Base-by-base conservation (phyloP, 805 yeast genomes). In the Wickerhamiella qilinensis region DNA sequence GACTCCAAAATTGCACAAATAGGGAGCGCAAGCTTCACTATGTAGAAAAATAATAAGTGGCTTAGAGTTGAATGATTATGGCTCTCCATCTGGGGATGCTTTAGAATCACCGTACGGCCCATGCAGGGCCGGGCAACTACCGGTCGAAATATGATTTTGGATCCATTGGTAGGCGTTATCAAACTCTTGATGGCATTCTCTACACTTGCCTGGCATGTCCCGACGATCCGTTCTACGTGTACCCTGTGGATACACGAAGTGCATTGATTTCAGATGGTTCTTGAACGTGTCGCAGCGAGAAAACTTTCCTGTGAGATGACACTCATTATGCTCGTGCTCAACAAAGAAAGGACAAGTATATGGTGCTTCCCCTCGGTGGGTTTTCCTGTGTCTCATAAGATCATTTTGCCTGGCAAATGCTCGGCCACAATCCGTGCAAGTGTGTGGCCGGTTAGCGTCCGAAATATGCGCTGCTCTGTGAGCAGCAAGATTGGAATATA, bases 361-460 rank as follows among this genome's bases (percentile, higher is more conserved):
- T 24, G 81, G 77, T 3, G 73, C 67, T 48, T 78, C 88, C 47
- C 79, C 78, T 68, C 85, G 71, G 56, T 85, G 96, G 41, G 88
- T 70, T 57, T 82, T 84, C 50, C 76, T 74, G 56, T 85, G 96
- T 44, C 96, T 68, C 46, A 77, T 71, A 47, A 86, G 62, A 55
- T 85, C 95, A 55, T 86, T 86, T 32, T 86, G 77, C 42, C 95
- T 67, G 14, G 91, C 82, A 59, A 85, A 85, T 2, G 94, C 93
- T 43, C 94, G 71, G 30, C 70, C 65, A 56, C 96, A 85, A 25
- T 75, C 70, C 31, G 71, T 65, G 58, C 96, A 85, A 33, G 73
- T 64, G 53, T 77, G 88, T 0, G 93, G 94, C 42, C 93, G 67
- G 14, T 74, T 65, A 17, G 75, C 70, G 9, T 78, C 81, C 39